A percentile compares a stretch with the other conserved stretches of the same genome.
phyloP scores from a whole-genome alignment of 1,139 yeast genomes.

The Candida sp. region DNA sequence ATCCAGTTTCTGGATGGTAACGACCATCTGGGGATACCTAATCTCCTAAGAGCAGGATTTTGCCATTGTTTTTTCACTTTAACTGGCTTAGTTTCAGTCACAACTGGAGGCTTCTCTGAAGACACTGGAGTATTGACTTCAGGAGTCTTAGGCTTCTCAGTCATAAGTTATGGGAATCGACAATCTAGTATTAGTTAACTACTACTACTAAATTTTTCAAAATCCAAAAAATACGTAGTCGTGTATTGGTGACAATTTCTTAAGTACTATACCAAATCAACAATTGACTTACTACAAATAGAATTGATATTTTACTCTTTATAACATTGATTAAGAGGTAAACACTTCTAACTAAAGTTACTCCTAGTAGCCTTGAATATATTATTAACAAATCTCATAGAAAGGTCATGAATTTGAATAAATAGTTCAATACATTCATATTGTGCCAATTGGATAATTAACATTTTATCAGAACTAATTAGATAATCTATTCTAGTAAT shows the following conservation, averaged over 20 bases:
- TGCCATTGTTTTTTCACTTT: slow-evolving; percentile 51
- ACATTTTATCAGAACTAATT: too few relatives aligned
- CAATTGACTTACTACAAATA: too few relatives aligned
- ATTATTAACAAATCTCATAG: too few relatives aligned
- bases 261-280: background rate
- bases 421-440: too few relatives aligned
- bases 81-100: slow-evolving; percentile 2
- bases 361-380: too few relatives aligned
- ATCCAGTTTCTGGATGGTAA: slow-evolving; percentile 93
- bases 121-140: slow-evolving; percentile 1
- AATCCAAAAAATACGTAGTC: background rate
- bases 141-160: slow-evolving; percentile 3
- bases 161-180: background rate
- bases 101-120: background rate
- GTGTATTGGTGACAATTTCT: background rate
- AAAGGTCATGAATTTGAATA: too few relatives aligned
- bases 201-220: background rate
- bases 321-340: too few relatives aligned
- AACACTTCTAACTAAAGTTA: too few relatives aligned
- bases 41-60: slow-evolving; percentile 83
- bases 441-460: too few relatives aligned
- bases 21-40: slow-evolving; percentile 79
- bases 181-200: too few relatives aligned
- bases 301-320: too few relatives aligned
- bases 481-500: too few relatives aligned